A percentile compares a stretch with the other conserved stretches of the same genome.
These are phyloP conservation scores for Botrytis cinerea DNA, from an alignment of 2,329 filamentous ascomycete genomes.

Conservation along the genomic window DNA sequence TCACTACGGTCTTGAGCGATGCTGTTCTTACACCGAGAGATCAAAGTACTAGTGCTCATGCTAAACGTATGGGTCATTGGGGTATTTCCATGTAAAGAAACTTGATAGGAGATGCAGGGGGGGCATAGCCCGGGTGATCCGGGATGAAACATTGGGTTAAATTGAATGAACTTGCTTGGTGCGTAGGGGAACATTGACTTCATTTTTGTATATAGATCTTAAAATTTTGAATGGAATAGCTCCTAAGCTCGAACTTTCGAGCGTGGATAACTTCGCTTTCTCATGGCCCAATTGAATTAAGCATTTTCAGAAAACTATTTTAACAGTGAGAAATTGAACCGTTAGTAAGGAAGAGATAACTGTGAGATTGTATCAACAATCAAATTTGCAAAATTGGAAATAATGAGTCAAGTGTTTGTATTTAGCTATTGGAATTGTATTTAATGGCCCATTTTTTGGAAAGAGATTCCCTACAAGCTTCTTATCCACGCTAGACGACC, in stretches of 20 bases:
- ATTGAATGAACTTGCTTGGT: neutral
- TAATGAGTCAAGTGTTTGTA: neutral
- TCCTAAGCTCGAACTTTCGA: neutral
- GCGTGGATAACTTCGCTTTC: neutral
- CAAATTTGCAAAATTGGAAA: neutral
- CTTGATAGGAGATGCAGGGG: too few species aligned
- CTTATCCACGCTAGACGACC: neutral
- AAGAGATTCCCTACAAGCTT: neutral
- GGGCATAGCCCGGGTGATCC: neutral
- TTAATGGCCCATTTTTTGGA: neutral
- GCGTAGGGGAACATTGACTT: too few species aligned
- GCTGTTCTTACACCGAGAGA: neutral
- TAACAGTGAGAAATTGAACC: too few species aligned
- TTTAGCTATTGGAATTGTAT: neutral
- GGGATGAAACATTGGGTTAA: neutral
- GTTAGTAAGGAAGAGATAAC: neutral
- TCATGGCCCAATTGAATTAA: neutral
- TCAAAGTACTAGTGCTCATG: neutral
- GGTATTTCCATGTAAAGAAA: neutral
- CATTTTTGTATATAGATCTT: neutral
- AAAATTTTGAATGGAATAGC: neutral
- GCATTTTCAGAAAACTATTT: too few species aligned
- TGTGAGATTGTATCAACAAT: neutral
- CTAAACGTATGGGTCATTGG: conserved; percentile 2
- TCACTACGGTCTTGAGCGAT: neutral